Percentiles rank a stretch among this genome's conserved stretches.
Evolutionary conservation across 495 filamentous ascomycete genomes (phyloP).

Genomic region (Trichodelitschia bisporula): DNA sequence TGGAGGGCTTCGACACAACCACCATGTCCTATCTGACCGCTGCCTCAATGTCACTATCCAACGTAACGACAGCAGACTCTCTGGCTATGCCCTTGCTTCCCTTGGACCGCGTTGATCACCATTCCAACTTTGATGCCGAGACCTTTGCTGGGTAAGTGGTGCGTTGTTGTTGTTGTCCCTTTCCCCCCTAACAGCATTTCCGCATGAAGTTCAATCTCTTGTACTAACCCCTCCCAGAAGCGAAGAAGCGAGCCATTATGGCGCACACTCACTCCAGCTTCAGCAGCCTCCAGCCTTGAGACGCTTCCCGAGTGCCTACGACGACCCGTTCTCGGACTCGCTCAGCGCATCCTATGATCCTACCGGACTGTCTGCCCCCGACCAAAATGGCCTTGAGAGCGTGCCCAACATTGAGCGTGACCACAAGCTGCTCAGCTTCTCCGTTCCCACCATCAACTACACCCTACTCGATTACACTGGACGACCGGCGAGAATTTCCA

Average conservation of each 20-base stretch:
- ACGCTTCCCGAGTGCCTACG: slow-evolving; percentile 16
- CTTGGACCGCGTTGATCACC: slow-evolving; percentile 29
- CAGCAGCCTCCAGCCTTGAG: slow-evolving; percentile 11
- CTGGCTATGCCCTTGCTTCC: slow-evolving; percentile 21
- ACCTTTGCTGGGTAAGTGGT: slow-evolving; percentile 29
- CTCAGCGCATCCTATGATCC: no score
- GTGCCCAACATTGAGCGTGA: slow-evolving; percentile 33
- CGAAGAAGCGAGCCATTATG: slow-evolving; percentile 4
- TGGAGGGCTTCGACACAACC: slow-evolving; percentile 42
- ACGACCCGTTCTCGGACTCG: slow-evolving; percentile 19
- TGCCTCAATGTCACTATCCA: slow-evolving; percentile 23
- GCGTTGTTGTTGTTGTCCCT: no score
- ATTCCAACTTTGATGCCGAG: slow-evolving; percentile 29
- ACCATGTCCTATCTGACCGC: slow-evolving; percentile 36
- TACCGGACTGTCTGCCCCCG: no score
- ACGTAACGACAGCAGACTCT: slow-evolving; percentile 27
- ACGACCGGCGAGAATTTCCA: slow-evolving; percentile 30
- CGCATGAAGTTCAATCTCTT: no score
- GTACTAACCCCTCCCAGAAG: no score
- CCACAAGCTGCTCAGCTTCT: slow-evolving; percentile 63
- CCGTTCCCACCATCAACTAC: slow-evolving; percentile 39
- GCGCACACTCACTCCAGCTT: slow-evolving; percentile 8
- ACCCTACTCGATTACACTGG: slow-evolving; percentile 43
- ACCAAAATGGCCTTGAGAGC: slow-evolving; percentile 13
- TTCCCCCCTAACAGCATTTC: no score